Evolutionary conservation across 75 land plant genomes (phyloP), one percentile per base, ranked within the genome.

Genomic region (Cupressus sempervirens): DNA sequence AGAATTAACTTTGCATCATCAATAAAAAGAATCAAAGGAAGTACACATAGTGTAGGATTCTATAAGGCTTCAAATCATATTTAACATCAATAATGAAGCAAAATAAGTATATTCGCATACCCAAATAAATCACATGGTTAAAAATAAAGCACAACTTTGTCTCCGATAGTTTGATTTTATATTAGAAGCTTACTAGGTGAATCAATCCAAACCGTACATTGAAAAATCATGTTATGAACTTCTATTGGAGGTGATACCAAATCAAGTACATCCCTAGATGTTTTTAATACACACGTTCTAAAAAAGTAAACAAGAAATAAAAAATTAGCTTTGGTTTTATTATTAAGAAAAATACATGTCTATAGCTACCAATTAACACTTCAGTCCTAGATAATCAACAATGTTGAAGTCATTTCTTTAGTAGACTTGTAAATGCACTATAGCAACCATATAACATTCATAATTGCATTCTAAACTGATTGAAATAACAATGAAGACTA

Each of bases 51-150:
- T 18, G 15, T n/a, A 26, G 32, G 26, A 1, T 72, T 29, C 4
- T 72, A 72, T 14, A 72, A 72, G 15, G 35, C n/a, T 62, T 62
- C n/a, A 62, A 62, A 72, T 32, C 74, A 30, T 72, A 12, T 72
- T 11, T 72, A 12, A 72, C 11, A 29, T 72, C 8, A 13, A 12
- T 11, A 32, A 72, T 13, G 15, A 14, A 72, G 35, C 15, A 84
- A 34, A 40, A 48, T 7, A 84, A 50, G 6, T 35, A 12, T 67
- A 6, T 4, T 76, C 30, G 8, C 92, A 81, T 93, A 98, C 99
- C 99, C 99, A 92, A 98, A 98, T 98, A 98, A 98, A 52, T 98
- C 99, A 89, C 99, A 98, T 26, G 94, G 94, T 88, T 98, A 97
- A 86, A 98, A 98, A 86, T 91, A 95, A 14, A 98, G 87, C 8